Evolutionary conservation across 1,139 yeast species (phyloP).

Genomic region (Kurtzmaniella quercitrusa): DNA sequence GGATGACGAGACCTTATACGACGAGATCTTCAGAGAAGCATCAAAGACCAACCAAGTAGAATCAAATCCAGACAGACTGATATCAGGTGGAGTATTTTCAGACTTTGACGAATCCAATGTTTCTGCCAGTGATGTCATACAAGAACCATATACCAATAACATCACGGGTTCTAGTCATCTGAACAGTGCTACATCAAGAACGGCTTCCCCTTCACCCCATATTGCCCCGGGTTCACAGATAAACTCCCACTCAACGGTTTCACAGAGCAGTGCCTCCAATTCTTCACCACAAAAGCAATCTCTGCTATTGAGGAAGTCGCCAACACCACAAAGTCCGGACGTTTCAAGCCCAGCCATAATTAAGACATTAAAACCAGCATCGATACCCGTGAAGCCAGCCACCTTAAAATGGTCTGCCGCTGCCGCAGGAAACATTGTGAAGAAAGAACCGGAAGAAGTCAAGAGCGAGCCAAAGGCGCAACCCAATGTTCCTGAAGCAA

Average conservation of each 20-base stretch:
- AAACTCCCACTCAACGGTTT: neutral
- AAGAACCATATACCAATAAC: neutral
- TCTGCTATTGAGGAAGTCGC: neutral
- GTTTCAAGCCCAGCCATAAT: constrained; percentile 29
- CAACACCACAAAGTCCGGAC: constrained; percentile 18
- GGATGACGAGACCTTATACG: constrained; percentile 39
- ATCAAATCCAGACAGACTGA: neutral
- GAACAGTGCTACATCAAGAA: neutral
- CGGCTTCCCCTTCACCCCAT: neutral
- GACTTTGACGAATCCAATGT: neutral
- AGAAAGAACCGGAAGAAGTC: neutral
- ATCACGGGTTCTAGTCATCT: neutral
- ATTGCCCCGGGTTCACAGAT: neutral
- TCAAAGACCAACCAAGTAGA: constrained; percentile 5
- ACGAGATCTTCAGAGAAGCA: constrained; percentile 35
- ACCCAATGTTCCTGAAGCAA: neutral
- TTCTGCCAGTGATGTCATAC: neutral
- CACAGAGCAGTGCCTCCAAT: neutral
- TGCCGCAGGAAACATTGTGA: constrained; percentile 41
- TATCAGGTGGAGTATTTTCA: constrained; percentile 2
- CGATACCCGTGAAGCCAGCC: constrained; percentile 60
- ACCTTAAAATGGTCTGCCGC: constrained; percentile 71
- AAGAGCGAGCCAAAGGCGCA: neutral
- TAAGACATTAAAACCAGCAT: constrained; percentile 61
- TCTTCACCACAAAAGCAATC: neutral